Evolutionary conservation across 305 asterid genomes (phyloP), one percentile per base, ranked within the genome.

Genomic region (Plantago lanceolata): DNA sequence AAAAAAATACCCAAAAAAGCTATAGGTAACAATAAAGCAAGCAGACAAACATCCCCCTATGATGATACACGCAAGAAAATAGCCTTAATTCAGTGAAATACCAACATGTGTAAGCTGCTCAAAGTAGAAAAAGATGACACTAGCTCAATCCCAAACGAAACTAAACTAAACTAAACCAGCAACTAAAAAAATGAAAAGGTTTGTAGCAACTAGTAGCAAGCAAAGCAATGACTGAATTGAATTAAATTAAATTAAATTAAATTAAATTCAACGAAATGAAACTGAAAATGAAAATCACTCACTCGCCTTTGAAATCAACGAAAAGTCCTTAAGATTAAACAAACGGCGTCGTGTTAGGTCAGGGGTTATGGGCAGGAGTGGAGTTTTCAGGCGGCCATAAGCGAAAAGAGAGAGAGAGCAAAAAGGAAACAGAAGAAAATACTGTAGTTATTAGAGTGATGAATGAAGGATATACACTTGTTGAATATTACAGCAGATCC

Each of bases 321-420:
- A 61, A 15, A 15, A 16, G 16, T 26, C n/a, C 16, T 28, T 45
- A 16, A 24, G 8, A 52, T 12, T 3, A 21, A 37, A 1, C 44
- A 12, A 17, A 26, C 35, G 60, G 40, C 35, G 17, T 0, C 26
- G 14, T 24, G 37, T 59, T 43, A 59, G 52, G 49, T 24, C 50
- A 48, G 64, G 28, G 33, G 64, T 40, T 59, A 35, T 9, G 45
- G 63, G 63, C 51, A 57, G 69, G 51, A 17, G 19, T 28, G 47
- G 70, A 72, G 61, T 59, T 64, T 64, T 69, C 73, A 80, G 78
- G 82, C 82, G 85, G 77, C 76, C 80, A 77, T 53, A 18, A 48
- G 73, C n/a, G n/a, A n/a, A 66, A 68, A 61, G 75, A 64, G 65
- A 64, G 53, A 71, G 73, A 70, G 66, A 65, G 54, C 56, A 72